Base-by-base conservation (phyloP, 441 rosid species). In the Gossypium trilobum region DNA sequence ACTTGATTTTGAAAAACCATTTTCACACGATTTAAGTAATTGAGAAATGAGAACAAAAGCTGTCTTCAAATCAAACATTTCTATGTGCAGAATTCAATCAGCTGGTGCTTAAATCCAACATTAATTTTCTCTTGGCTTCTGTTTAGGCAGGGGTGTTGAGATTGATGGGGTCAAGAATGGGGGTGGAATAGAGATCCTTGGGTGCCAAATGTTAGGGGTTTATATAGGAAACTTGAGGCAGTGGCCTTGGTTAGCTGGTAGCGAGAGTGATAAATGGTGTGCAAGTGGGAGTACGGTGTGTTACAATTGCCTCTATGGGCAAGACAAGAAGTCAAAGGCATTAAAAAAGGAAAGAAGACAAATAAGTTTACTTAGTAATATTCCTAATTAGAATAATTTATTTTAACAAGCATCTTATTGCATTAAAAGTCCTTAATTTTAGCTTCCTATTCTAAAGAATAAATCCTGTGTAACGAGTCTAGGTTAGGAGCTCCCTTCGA, bases 1-100 rank as follows among this genome's bases (percentile, higher is more conserved):
- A 69, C 72, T 29, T 39, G 61, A 31, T 31, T 9, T 31, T 20
- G 64, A 36, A 55, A 52, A 70, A 64, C 27, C 39, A 57, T 31
- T 72, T 72, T 62, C 62, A 5, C 59, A 23, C 16, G 29, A 78
- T 23, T 42, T 7, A 64, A 46, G 46, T 48, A 42, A 33, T 52
- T 39, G 14, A 39, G 64, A 36, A 54, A 29, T 22, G 60, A 64
- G 69, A 42, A 64, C 17, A 72, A 73, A 42, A 36, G 14, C 22
- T 42, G 22, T 23, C 67, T 61, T 31, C 13, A 61, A 31, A 33
- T 14, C 67, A 50, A 67, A n/a, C 71, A 50, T 19, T 51, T 67
- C 71, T 68, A 69, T 48, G 56, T 5, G 25, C 46, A 23, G 2
- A 48, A 67, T 42, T 42, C 48, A 42, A 42, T 42, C 48, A 42